Base-by-base conservation (phyloP, 495 filamentous ascomycete genomes). In the Cercophora scortea region DNA sequence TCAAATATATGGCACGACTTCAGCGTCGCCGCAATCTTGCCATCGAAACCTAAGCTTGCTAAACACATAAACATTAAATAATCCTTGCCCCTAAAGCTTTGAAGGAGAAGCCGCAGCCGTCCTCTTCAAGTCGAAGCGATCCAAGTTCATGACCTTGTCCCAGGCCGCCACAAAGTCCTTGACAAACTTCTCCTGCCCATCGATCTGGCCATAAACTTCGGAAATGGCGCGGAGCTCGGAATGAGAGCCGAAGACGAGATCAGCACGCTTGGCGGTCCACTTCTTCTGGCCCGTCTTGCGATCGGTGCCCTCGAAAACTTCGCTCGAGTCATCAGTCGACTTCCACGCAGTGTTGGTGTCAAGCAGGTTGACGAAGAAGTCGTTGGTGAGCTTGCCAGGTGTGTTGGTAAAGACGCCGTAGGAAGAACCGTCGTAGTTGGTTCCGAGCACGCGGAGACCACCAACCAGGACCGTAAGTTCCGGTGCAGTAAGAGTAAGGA, bases 281-380 rank as follows among this genome's bases (percentile, higher is more conserved):
- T 80, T 83, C 74, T 79, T 79, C 48, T 66, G 56, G 46, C 83
- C 83, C n/a, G 79, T 77, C 77, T 82, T 81, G 63, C 79, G 81
- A 68, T 87, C 83, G 2, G 65, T 51, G 40, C 83, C 85, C 61
- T 85, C 79, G 58, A 77, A 88, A 42, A 73, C 13, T 50, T 86
- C 83, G 46, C 64, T 59, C 59, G 42, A 15, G 46, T 51, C 59
- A 45, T 68, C 69, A 11, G 61, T 63, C 13, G 78, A 52, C 73
- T 81, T 81, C 85, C 84, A 87, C 19, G 61, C 70, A 1, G 81
- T 85, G 72, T 62, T 68, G 63, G 76, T 76, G 61, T 88, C 85
- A 10, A 88, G 72, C 25, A 88, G 74, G 72, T 87, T 87, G 62
- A 83, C 77, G 61, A 88, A 88, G 75, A 84, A 88, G 71, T 88